A percentile compares a stretch with the other conserved stretches of the same genome.
phyloP scores from a whole-genome alignment of 2,329 filamentous ascomycete species.

The Aspergillus texensis region DNA sequence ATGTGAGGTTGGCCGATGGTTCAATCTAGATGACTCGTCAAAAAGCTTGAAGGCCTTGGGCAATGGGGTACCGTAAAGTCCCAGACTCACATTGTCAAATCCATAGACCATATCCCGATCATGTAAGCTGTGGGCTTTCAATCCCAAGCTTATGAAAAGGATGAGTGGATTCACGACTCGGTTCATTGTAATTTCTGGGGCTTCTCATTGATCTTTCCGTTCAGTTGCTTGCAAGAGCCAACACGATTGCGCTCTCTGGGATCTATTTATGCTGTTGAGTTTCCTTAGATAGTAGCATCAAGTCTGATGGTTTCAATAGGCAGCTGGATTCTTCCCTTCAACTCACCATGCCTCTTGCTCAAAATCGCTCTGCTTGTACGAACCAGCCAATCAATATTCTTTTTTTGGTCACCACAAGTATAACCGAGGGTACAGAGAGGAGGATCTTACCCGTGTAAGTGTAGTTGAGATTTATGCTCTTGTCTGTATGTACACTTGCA shows the following conservation, averaged over 20 bases:
- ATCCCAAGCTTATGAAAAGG: conserved; percentile 6
- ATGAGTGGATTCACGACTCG: conserved; percentile 2
- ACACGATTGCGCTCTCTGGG: conserved; percentile 3
- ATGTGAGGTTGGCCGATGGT: conserved; percentile 19
- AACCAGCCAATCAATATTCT: background rate
- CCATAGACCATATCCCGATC: conserved; percentile 10
- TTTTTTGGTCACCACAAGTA: background rate
- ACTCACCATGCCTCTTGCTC: background rate
- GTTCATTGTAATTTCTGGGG: conserved; percentile 4
- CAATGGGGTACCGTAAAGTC: background rate
- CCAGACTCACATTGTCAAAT: conserved; percentile 9
- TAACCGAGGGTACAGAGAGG: background rate
- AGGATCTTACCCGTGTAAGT: background rate
- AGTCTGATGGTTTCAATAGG: background rate
- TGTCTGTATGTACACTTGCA: background rate
- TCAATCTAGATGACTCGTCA: conserved; percentile 17
- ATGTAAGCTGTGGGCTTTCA: conserved; percentile 4
- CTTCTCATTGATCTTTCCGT: background rate
- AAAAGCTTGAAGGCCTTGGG: conserved; percentile 4
- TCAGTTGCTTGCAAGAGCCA: conserved; percentile 2
- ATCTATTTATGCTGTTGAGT: conserved; percentile 12
- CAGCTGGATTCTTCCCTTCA: conserved; percentile 4
- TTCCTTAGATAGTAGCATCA: background rate
- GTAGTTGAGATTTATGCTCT: background rate
- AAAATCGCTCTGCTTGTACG: background rate